phyloP scores from a whole-genome alignment of 768 basidiomycete genomes.

The Mycena chlorophos region DNA sequence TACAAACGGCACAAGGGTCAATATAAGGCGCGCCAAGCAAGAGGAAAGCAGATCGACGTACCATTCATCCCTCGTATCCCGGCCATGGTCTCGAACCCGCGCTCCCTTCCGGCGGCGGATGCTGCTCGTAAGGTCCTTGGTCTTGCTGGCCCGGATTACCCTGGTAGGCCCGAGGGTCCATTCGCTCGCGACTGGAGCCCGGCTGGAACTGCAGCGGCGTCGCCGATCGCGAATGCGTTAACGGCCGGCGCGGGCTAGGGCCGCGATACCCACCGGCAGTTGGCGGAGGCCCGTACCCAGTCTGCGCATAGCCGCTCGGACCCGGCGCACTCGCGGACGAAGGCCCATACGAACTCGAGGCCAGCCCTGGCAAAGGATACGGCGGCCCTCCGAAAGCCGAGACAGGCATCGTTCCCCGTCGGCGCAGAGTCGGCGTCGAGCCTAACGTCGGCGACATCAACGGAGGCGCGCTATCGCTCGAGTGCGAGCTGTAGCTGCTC shows the following conservation, averaged over 20 bases:
- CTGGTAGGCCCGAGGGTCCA: too few relatives aligned
- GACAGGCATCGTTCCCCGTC: background rate
- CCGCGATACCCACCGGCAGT: background rate
- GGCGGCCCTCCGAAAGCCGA: background rate
- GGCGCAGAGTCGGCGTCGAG: background rate
- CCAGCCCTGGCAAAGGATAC: background rate
- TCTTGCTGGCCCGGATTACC: too few relatives aligned
- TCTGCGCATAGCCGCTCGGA: too few relatives aligned
- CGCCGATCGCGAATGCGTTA: background rate
- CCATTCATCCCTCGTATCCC: too few relatives aligned
- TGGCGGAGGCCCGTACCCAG: background rate
- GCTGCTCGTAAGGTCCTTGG: too few relatives aligned
- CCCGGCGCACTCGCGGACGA: background rate
- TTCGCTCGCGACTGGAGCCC: background rate
- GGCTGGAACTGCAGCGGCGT: background rate
- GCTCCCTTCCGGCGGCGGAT: too few relatives aligned
- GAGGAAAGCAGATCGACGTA: too few relatives aligned
- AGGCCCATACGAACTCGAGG: background rate
- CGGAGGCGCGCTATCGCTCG: background rate
- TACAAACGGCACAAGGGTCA: too few relatives aligned
- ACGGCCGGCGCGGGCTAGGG: too few relatives aligned
- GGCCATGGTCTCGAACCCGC: too few relatives aligned
- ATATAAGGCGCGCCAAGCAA: too few relatives aligned
- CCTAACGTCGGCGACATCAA: background rate
- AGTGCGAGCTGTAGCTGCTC: background rate